Evolutionary conservation across 352 stramenopile genomes (phyloP).

Genomic region (Globisporangium heterothallicum): DNA sequence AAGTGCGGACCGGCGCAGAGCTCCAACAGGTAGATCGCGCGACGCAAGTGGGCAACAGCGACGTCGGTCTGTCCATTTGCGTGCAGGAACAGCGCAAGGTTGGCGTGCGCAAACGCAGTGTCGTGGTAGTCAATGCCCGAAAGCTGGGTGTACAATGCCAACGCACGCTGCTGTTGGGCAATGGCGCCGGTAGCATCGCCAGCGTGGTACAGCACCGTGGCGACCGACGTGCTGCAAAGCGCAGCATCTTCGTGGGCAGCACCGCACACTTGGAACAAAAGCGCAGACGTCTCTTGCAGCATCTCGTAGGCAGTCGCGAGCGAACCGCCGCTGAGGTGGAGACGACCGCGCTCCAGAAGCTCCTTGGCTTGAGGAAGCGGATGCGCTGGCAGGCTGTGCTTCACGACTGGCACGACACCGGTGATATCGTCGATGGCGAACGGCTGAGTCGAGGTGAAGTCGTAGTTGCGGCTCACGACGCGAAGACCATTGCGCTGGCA

Average conservation of each 20-base stretch:
- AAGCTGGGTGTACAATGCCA: slow-evolving; percentile 91
- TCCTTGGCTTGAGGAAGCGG: slow-evolving; percentile 75
- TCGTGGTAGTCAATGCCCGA: slow-evolving; percentile 91
- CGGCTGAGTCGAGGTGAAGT: slow-evolving; percentile 65
- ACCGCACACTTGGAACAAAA: slow-evolving; percentile 93
- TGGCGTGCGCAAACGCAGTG: slow-evolving; percentile 87
- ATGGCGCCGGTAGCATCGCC: slow-evolving; percentile 87
- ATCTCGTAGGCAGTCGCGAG: slow-evolving; percentile 80
- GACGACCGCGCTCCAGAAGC: slow-evolving; percentile 83
- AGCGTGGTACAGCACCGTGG: slow-evolving; percentile 90
- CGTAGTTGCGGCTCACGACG: slow-evolving; percentile 87
- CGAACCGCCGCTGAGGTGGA: slow-evolving; percentile 70
- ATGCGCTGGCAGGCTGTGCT: slow-evolving; percentile 82
- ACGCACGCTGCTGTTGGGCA: slow-evolving; percentile 82
- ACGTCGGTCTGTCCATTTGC: slow-evolving; percentile 79
- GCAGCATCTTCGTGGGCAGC: slow-evolving; percentile 90
- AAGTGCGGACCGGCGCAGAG: slow-evolving; percentile 88
- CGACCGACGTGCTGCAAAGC: slow-evolving; percentile 89
- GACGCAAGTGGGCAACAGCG: slow-evolving; percentile 86
- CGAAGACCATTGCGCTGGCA: slow-evolving; percentile 92
- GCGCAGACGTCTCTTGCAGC: slow-evolving; percentile 85
- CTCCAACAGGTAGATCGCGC: slow-evolving; percentile 92
- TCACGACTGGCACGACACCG: slow-evolving; percentile 92
- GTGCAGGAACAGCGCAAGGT: slow-evolving; percentile 90
- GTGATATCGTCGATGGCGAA: slow-evolving; percentile 90